These are phyloP conservation scores for Fusarium mangiferae DNA, from an alignment of 2,329 filamentous ascomycete genomes.

Conservation along the genomic window DNA sequence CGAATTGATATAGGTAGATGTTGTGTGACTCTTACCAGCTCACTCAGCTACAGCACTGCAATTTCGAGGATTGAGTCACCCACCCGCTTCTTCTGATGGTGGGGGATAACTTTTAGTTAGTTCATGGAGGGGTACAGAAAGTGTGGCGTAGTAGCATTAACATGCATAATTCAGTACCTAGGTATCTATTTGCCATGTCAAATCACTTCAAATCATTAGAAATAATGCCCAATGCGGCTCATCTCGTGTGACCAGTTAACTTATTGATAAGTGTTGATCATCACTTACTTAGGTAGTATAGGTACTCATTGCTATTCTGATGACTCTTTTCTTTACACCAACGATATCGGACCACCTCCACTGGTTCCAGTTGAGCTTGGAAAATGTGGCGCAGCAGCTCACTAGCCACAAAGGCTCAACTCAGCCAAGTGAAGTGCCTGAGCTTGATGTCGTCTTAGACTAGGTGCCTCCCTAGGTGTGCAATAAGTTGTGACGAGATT, in stretches of 20 bases:
- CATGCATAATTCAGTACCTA: background rate
- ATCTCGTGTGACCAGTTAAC: background rate
- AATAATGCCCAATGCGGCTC: background rate
- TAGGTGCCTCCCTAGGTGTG: background rate
- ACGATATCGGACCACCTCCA: constrained; percentile 4
- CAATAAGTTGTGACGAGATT: background rate
- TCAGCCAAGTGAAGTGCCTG: background rate
- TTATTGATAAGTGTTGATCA: background rate
- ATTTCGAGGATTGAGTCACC: constrained; percentile 43
- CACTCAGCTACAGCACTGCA: background rate
- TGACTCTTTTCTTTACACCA: background rate
- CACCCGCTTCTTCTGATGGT: constrained; percentile 20
- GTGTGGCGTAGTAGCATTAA: constrained; percentile 11
- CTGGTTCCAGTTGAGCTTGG: background rate
- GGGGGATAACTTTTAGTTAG: constrained; percentile 29
- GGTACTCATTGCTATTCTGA: background rate
- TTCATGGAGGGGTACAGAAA: constrained; percentile 37
- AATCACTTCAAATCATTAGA: background rate
- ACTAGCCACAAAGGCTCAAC: background rate
- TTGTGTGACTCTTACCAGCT: constrained; percentile 28
- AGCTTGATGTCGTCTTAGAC: constrained; percentile 21
- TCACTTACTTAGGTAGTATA: background rate
- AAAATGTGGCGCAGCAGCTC: background rate
- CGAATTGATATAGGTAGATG: constrained; percentile 32
- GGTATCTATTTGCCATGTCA: no score